Conservation (phyloP, 176 grass and related monocot genomes). For the Aegilops speltoides region DNA sequence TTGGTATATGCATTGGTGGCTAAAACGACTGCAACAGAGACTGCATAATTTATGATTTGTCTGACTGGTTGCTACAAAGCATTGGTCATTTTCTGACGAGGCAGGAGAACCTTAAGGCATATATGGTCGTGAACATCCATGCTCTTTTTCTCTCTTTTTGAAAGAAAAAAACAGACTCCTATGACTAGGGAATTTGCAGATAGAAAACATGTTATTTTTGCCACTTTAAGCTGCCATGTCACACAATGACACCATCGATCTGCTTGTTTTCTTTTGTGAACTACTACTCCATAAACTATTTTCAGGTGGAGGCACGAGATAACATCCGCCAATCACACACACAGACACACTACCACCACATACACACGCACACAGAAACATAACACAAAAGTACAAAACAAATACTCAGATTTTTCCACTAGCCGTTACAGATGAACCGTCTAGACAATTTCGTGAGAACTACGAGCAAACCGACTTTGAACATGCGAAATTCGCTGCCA, state of each 20-base stretch:
- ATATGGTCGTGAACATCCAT: background rate
- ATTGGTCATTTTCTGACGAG: constrained; percentile 14
- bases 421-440: background rate
- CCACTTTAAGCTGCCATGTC: background rate
- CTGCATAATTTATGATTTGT: background rate
- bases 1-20: background rate
- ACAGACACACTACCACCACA: background rate
- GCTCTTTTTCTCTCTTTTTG: background rate
- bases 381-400: background rate
- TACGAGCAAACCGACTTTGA: background rate
- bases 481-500: background rate
- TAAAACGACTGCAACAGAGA: background rate
- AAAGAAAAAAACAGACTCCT: background rate
- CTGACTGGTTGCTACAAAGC: background rate
- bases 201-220: background rate
- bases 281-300: background rate
- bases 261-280: background rate
- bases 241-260: background rate
- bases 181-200: background rate
- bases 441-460: background rate
- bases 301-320: background rate
- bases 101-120: background rate
- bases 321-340: background rate
- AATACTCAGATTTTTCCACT: background rate
- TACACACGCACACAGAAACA: background rate